Evolutionary conservation across 805 yeast genomes (phyloP).

Genomic region (Cyberlindnera mycetangii): DNA sequence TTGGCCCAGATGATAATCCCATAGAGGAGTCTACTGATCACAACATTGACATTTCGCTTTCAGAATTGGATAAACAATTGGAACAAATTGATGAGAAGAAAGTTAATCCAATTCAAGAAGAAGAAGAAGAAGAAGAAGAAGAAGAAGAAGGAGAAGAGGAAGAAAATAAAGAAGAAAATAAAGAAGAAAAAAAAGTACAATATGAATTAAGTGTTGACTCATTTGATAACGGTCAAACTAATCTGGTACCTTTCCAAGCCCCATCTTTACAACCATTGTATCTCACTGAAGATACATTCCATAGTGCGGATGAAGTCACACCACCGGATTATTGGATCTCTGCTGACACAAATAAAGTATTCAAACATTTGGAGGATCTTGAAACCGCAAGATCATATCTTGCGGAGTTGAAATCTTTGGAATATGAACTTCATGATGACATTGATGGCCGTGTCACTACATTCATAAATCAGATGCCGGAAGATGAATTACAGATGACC

Average conservation of each 20-base stretch:
- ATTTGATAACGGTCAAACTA: too few relatives aligned
- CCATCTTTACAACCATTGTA: not conserved
- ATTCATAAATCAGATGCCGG: conserved; percentile 68
- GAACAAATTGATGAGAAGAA: too few relatives aligned
- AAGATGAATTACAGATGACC: conserved; percentile 63
- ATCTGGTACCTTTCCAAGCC: not conserved
- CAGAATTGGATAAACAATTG: conserved; percentile 1
- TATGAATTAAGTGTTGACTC: not conserved
- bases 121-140: not conserved
- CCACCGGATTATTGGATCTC: conserved; percentile 26
- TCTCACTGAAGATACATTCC: conserved; percentile 7
- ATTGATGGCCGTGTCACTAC: conserved; percentile 60
- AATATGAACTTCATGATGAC: conserved; percentile 51
- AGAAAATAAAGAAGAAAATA: not conserved
- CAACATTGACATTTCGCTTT: conserved; percentile 15
- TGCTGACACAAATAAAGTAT: conserved; percentile 29
- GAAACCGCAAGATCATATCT: conserved; percentile 30
- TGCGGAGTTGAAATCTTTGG: conserved; percentile 17
- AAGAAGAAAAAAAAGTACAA: too few relatives aligned
- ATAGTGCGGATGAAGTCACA: conserved; percentile 11
- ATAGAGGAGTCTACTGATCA: conserved; percentile 31
- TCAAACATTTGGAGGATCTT: conserved; percentile 29
- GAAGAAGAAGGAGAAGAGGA: not conserved
- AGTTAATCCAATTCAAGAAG: too few relatives aligned
- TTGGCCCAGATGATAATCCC: conserved; percentile 24